Evolutionary conservation across 495 filamentous ascomycete species (phyloP), one percentile per base, ranked within the genome.

Genomic region (Aspergillus campestris): DNA sequence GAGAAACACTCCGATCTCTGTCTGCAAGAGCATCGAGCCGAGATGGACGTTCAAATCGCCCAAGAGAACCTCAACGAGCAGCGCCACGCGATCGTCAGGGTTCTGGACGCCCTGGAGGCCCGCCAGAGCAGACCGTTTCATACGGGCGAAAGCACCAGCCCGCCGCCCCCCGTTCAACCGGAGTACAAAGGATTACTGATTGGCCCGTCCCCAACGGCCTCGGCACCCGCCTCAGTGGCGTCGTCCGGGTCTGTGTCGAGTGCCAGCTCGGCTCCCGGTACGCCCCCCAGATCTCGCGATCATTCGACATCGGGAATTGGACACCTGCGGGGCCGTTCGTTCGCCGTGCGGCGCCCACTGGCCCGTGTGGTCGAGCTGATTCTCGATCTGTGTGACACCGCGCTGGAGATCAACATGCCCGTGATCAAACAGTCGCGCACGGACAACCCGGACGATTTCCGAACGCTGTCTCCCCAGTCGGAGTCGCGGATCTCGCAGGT

Each of bases 1-100:
- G 90, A 96, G 64, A 97, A 96, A 63, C 92, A 98, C 58, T 94
- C 92, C 0, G 92, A 98, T 50, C 75, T 96, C 8, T 98, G 92
- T 59, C 71, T 95, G 42, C 88, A 96, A 60, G 92, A 98, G 60
- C 92, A 98, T 61, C 81, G 84, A 37, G 91, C 94, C 1, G 92
- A 98, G 61, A 91, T 95, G 84, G 91, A 96, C 46, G 90, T 98
- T 8, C 90, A 96, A 56, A 79, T 96, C 64, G 82, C 88, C 28
- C 92, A 98, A 58, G 92, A 98, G 56, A 86, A 78, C 50, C 73
- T 98, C 34, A 84, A 80, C n/a, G 90, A 97, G 60, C 92, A 97
- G 62, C 84, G 92, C 5, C 88, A 91, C 62, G 75, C 84, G n/a
- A 95, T 98, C 58, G 94, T 97, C 56, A 95, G 84, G 60, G 86